These are phyloP conservation scores for Amoeboaphelidium protococcarum DNA, from an alignment of 371 early-diverging fungal genomes.

Conservation along the genomic window DNA sequence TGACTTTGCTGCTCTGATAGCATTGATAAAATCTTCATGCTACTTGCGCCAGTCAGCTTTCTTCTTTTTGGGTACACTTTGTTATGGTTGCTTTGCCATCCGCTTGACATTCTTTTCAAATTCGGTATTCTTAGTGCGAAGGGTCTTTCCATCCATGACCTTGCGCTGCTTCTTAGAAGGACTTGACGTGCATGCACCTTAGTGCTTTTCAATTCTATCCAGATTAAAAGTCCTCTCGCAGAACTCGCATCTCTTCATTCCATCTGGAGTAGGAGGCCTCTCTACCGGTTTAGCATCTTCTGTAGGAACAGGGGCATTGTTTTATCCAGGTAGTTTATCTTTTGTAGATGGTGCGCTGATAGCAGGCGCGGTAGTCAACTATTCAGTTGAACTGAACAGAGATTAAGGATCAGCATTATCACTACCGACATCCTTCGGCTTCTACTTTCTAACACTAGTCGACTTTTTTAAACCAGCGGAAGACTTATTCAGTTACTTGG, in stretches of 20 bases:
- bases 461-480: too few species aligned
- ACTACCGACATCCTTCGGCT: too few species aligned
- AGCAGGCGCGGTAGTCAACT: too few species aligned
- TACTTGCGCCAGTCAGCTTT: background rate
- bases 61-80: too few species aligned
- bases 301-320: too few species aligned
- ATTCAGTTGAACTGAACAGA: too few species aligned
- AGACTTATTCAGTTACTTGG: too few species aligned
- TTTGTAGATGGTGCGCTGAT: too few species aligned
- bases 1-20: background rate
- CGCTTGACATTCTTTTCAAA: background rate
- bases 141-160: background rate
- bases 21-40: background rate
- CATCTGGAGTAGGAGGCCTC: background rate
- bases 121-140: too few species aligned
- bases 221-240: background rate
- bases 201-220: background rate
- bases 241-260: background rate
- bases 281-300: background rate
- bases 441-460: too few species aligned
- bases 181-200: background rate
- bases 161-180: background rate
- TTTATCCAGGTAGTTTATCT: too few species aligned
- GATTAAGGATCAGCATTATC: too few species aligned
- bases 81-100: background rate